A percentile compares a stretch with the other conserved stretches of the same genome.
Conservation (phyloP, 2,329 filamentous ascomycete genomes). For the Microcyclospora pomicola region DNA sequence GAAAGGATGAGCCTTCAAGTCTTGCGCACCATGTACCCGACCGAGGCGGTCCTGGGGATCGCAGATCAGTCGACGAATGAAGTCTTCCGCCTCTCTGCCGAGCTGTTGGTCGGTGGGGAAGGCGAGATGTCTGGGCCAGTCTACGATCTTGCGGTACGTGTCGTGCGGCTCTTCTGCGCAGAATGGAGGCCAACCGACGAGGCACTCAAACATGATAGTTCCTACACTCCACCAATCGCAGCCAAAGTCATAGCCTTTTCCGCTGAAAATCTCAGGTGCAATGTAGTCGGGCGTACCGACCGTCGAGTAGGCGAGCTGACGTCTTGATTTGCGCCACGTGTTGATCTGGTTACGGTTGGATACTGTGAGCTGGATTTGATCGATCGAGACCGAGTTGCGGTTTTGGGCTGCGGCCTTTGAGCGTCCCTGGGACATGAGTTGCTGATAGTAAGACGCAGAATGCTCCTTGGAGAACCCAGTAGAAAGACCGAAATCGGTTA, state of each 20-base stretch:
- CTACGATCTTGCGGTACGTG: constrained; percentile 98
- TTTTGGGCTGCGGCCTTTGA: constrained; percentile 42
- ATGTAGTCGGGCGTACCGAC: constrained; percentile 98
- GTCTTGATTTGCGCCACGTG: constrained; percentile 91
- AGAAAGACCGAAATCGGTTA: constrained; percentile 94
- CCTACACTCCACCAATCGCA: constrained; percentile 99
- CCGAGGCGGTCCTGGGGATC: constrained; percentile 88
- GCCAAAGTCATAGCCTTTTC: constrained; percentile 87
- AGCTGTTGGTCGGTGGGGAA: constrained; percentile 93
- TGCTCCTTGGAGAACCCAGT: constrained; percentile 97
- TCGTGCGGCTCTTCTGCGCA: constrained; percentile 96
- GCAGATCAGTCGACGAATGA: constrained; percentile 88
- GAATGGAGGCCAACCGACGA: constrained; percentile 97
- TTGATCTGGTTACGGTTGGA: constrained; percentile 97
- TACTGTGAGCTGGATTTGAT: constrained; percentile 96
- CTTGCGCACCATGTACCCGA: constrained; percentile 63
- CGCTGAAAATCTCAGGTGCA: constrained; percentile 93
- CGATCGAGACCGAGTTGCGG: constrained; percentile 85
- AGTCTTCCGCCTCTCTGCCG: constrained; percentile 74
- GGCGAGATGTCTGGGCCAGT: constrained; percentile 90
- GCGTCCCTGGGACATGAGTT: constrained; percentile 56
- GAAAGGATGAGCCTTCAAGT: constrained; percentile 89
- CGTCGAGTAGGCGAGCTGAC: constrained; percentile 94
- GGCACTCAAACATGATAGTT: constrained; percentile 98
- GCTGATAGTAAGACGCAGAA: constrained; percentile 96